These are phyloP conservation scores for Arthrocladium fulminans DNA, from an alignment of 2,329 filamentous ascomycete genomes.

Conservation along the genomic window DNA sequence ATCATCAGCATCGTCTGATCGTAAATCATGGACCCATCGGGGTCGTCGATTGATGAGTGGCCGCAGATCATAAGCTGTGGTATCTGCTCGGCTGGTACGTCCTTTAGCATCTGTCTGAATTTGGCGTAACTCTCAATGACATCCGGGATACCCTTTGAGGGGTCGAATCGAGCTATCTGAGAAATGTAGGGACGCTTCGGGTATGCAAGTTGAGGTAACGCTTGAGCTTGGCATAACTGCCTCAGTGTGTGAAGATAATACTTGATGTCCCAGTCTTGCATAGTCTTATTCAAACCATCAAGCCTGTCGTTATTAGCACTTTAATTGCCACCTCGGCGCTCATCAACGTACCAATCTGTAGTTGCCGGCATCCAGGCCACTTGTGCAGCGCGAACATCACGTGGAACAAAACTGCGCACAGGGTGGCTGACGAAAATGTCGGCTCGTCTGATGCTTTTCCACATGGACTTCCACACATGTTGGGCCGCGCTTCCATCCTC, in stretches of 20 bases:
- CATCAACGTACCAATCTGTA: conserved; percentile 57
- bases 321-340: neutral
- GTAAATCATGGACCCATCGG: conserved; percentile 63
- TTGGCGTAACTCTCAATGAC: conserved; percentile 68
- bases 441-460: conserved; percentile 59
- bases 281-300: conserved; percentile 69
- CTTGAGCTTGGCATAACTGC: conserved; percentile 48
- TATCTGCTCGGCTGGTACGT: conserved; percentile 40
- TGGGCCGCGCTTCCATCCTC: conserved; percentile 56
- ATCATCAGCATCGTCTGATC: conserved; percentile 62
- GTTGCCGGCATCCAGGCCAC: conserved; percentile 71
- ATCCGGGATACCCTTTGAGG: conserved; percentile 71
- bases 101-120: conserved; percentile 54
- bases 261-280: conserved; percentile 60
- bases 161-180: conserved; percentile 75
- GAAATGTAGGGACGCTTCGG: conserved; percentile 61
- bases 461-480: conserved; percentile 68
- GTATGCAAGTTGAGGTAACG: conserved; percentile 44
- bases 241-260: conserved; percentile 72
- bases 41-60: conserved; percentile 73
- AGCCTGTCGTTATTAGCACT: conserved; percentile 40
- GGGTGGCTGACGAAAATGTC: conserved; percentile 79
- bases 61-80: conserved; percentile 71
- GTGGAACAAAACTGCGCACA: conserved; percentile 64
- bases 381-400: conserved; percentile 54